Percentiles rank a stretch among this genome's conserved stretches.
Evolutionary conservation across 2,329 filamentous ascomycete genomes (phyloP).

Genomic region (Pezicula neosporulosa): DNA sequence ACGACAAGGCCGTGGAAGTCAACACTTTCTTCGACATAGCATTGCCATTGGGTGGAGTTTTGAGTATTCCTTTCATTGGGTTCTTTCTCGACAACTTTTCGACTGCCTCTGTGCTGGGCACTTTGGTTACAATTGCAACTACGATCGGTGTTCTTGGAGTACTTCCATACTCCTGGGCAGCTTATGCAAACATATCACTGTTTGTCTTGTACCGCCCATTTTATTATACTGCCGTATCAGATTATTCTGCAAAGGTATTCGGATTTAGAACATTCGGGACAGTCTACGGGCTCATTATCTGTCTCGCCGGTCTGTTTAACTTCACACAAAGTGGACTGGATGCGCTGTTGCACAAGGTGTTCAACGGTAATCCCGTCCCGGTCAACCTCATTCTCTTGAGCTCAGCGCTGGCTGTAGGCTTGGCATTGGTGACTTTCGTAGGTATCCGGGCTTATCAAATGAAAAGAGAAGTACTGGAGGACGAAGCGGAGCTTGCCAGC

Average conservation of each 20-base stretch:
- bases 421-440: constrained; percentile 65
- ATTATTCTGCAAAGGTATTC: constrained; percentile 89
- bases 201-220: constrained; percentile 85
- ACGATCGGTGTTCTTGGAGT: constrained; percentile 74
- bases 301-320: constrained; percentile 77
- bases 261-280: constrained; percentile 89
- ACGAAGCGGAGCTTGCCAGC: constrained; percentile 39
- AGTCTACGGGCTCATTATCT: constrained; percentile 91
- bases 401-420: constrained; percentile 60
- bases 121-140: constrained; percentile 70
- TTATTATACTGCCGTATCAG: constrained; percentile 88
- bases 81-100: constrained; percentile 72
- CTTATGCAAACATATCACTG: constrained; percentile 71
- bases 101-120: constrained; percentile 66
- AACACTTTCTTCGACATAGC: constrained; percentile 88
- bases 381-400: constrained; percentile 69
- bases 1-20: constrained; percentile 59
- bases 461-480: constrained; percentile 33
- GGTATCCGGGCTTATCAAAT: constrained; percentile 31
- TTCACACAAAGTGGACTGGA: constrained; percentile 81
- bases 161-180: constrained; percentile 66
- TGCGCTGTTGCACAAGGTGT: constrained; percentile 70
- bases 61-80: constrained; percentile 87
- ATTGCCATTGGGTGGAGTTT: constrained; percentile 75
- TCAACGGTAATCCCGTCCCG: constrained; percentile 69